phyloP scores from a whole-genome alignment of 805 yeast species.

The Wickerhamomyces pijperi region DNA sequence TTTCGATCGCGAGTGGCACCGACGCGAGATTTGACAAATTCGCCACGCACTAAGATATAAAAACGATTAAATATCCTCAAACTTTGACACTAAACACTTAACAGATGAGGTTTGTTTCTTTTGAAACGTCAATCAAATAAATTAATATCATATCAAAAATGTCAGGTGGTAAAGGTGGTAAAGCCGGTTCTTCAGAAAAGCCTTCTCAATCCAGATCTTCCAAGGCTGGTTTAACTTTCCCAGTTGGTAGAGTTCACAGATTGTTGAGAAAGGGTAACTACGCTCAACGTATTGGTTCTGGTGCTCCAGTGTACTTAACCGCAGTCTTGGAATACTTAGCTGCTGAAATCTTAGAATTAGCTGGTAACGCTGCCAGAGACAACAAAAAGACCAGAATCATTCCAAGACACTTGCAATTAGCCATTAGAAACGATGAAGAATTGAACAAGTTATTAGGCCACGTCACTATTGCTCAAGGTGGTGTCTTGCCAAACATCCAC shows the following conservation, averaged over 20 bases:
- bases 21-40: background rate
- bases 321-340: conserved; percentile 95
- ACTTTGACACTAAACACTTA: too few species aligned
- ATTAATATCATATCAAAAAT: conserved; percentile 23
- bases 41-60: too few species aligned
- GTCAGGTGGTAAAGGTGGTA: conserved; percentile 73
- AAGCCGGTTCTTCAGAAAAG: conserved; percentile 91
- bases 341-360: conserved; percentile 96
- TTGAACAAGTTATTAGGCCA: conserved; percentile 86
- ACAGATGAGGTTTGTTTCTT: too few species aligned
- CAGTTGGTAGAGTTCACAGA: conserved; percentile 99
- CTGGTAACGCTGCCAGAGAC: conserved; percentile 99
- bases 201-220: conserved; percentile 97
- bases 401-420: conserved; percentile 97
- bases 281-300: conserved; percentile 98
- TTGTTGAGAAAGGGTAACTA: conserved; percentile 93
- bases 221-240: conserved; percentile 98
- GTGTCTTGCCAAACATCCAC: conserved; percentile 98
- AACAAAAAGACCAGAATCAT: conserved; percentile 98
- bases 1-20: background rate
- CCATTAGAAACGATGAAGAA: conserved; percentile 98
- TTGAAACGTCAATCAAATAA: conserved; percentile 2
- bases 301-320: conserved; percentile 97
- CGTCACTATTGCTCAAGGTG: conserved; percentile 98
- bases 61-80: background rate